Conservation (phyloP, 78 protist species). For the Speleostelium caveatum region DNA sequence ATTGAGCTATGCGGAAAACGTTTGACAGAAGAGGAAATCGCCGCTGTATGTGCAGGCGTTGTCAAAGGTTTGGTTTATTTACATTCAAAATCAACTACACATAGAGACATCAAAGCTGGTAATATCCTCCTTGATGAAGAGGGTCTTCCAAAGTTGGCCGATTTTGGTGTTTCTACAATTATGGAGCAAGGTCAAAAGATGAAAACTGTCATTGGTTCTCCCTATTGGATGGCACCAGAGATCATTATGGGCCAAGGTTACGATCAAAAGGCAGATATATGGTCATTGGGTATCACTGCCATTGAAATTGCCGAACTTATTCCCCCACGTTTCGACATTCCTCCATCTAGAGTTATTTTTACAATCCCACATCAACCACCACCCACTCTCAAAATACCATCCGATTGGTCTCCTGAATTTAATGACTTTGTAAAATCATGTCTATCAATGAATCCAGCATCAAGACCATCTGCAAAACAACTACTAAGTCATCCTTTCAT, state of each 20-base stretch:
- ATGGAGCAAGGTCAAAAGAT: slow-evolving; percentile 84
- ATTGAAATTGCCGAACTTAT: slow-evolving; percentile 73
- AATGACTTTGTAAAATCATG: slow-evolving; percentile 58
- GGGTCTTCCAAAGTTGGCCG: slow-evolving; percentile 70
- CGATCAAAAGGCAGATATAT: slow-evolving; percentile 77
- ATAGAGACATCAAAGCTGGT: slow-evolving; percentile 79
- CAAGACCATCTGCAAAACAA: slow-evolving; percentile 61
- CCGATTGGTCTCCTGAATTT: slow-evolving; percentile 76
- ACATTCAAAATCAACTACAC: slow-evolving; percentile 68
- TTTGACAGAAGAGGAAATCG: slow-evolving; percentile 66
- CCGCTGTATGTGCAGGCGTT: slow-evolving; percentile 82
- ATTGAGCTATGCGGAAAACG: slow-evolving; percentile 50
- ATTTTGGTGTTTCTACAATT: slow-evolving; percentile 66
- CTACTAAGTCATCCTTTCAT: slow-evolving; percentile 74
- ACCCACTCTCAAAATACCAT: slow-evolving; percentile 56
- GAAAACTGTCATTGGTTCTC: slow-evolving; percentile 94
- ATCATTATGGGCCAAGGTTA: slow-evolving; percentile 80
- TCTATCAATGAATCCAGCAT: slow-evolving; percentile 43
- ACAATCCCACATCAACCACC: slow-evolving; percentile 80
- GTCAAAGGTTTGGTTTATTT: slow-evolving; percentile 75
- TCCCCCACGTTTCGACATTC: slow-evolving; percentile 77
- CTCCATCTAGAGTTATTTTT: slow-evolving; percentile 66
- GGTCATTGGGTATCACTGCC: slow-evolving; percentile 82
- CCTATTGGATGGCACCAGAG: slow-evolving; percentile 98
- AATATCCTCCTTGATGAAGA: slow-evolving; percentile 70